Evolutionary conservation across 2,329 filamentous ascomycete genomes (phyloP).

Genomic region (Hypomyces rosellus): DNA sequence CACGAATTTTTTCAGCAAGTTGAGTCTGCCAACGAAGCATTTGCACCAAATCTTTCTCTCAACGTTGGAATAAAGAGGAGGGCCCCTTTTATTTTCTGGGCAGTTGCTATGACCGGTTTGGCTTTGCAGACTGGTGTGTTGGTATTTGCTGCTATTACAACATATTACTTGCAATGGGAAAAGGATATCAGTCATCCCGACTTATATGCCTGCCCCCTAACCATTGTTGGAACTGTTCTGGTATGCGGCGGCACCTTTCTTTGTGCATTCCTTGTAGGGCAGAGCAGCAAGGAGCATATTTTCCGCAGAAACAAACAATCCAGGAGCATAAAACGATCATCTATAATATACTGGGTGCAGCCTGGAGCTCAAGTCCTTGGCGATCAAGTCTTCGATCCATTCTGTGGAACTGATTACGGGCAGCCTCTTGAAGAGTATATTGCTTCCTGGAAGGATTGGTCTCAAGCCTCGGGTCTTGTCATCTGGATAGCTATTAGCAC

Average conservation of each 20-base stretch:
- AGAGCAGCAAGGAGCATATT: slow-evolving; percentile 14
- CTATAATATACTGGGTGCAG: slow-evolving; percentile 16
- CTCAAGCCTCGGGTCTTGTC: slow-evolving; percentile 4
- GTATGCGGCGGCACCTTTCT: slow-evolving; percentile 16
- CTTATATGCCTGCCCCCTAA: slow-evolving; percentile 15
- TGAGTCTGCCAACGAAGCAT: neutral
- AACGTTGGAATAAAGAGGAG: slow-evolving; percentile 14
- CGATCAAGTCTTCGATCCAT: slow-evolving; percentile 20
- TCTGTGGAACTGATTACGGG: slow-evolving; percentile 12
- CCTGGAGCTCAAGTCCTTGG: slow-evolving; percentile 17
- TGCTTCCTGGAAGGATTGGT: slow-evolving; percentile 8
- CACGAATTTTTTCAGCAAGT: neutral
- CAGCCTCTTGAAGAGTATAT: slow-evolving; percentile 6
- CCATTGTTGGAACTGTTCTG: slow-evolving; percentile 16
- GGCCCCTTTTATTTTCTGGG: slow-evolving; percentile 6
- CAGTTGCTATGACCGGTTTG: slow-evolving; percentile 9
- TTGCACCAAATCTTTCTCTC: slow-evolving; percentile 12
- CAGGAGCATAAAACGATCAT: neutral
- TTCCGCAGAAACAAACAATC: neutral
- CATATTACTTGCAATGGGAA: slow-evolving; percentile 12
- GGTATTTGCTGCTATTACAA: slow-evolving; percentile 13
- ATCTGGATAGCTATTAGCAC: slow-evolving; percentile 4
- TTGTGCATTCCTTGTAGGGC: slow-evolving; percentile 17
- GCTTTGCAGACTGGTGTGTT: slow-evolving; percentile 14
- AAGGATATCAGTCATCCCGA: slow-evolving; percentile 2